Base-by-base conservation (phyloP, 2,329 filamentous ascomycete species). In the Aspergillus neoniger region DNA sequence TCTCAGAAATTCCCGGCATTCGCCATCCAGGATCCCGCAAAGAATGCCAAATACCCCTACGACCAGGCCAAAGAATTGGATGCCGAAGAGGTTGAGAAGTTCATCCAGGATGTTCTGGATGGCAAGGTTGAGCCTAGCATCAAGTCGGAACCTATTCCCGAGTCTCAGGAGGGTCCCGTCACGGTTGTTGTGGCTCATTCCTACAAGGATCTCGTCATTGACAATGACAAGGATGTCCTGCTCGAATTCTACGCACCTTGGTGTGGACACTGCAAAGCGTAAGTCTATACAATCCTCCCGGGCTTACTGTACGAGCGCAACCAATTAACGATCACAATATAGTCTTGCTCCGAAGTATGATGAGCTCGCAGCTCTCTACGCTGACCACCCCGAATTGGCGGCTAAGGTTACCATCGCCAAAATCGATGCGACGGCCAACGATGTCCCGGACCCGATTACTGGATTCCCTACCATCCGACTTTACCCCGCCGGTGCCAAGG, bases 381-480 rank as follows among this genome's bases (percentile, higher is more conserved):
- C 79, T 65, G 75, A 80, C 28, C 75, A 80, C 68, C 67, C 77
- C 43, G 82, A 82, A 25, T 76, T 80, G 63, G 76, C 76, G 65
- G 77, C 83, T 72, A 84, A 87, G 83, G 87, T 86, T 79, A 85
- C 81, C 70, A 87, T 87, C 83, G 89, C 82, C 80, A 99, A 99
- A 89, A 89, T 99, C 69, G 95, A 99, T 75, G 95, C 95, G 61
- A 99, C 95, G 64, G 81, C 82, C 82, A 99, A 99, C 83, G 95
- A 99, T 72, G 91, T 98, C 60, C 95, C 95, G 60, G 94, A 98
- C 79, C 91, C 96, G 82, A 92, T 99, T 74, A 87, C 91, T 79
- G 95, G 95, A 66, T 99, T 99, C 90, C 95, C 95, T 60, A 99
- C 95, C 78, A 97, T 99, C 86, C 98, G 98, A 87, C 87, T 99